Percentiles rank a stretch among this genome's conserved stretches.
Evolutionary conservation across 2,329 filamentous ascomycete species (phyloP).

Genomic region (Claviceps digitariae): DNA sequence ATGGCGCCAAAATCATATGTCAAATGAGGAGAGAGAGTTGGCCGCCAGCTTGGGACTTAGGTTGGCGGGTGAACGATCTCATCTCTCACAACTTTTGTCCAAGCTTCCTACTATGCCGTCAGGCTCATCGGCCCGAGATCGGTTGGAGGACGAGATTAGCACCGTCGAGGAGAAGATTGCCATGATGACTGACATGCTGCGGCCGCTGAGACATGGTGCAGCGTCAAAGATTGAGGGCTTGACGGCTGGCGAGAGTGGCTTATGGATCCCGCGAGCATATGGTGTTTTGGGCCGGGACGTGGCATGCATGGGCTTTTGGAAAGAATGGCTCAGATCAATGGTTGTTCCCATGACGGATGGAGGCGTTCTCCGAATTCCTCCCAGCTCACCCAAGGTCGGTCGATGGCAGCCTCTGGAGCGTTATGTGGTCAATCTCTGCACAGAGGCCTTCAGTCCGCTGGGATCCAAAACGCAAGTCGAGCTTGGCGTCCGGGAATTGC

Average conservation of each 20-base stretch:
- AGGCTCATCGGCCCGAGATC: conserved; percentile 68
- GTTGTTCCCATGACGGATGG: conserved; percentile 95
- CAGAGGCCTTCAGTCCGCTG: conserved; percentile 82
- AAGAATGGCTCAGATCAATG: conserved; percentile 91
- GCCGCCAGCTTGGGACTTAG: conserved; percentile 84
- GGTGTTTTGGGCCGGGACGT: conserved; percentile 79
- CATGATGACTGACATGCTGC: conserved; percentile 89
- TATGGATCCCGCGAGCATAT: conserved; percentile 91
- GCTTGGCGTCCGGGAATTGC: conserved; percentile 74
- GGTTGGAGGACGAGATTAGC: conserved; percentile 86
- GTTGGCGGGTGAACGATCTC: conserved; percentile 73
- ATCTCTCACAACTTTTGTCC: conserved; percentile 76
- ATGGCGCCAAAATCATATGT: conserved; percentile 80
- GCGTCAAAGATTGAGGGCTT: conserved; percentile 95
- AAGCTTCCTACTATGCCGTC: conserved; percentile 69
- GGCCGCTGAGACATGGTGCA: conserved; percentile 83
- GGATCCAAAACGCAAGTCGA: conserved; percentile 95
- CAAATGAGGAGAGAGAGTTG: conserved; percentile 76
- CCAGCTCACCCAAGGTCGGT: conserved; percentile 80
- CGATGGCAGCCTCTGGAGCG: conserved; percentile 94
- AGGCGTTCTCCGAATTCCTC: conserved; percentile 64
- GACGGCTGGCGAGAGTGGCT: conserved; percentile 85
- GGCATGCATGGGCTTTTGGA: conserved; percentile 84
- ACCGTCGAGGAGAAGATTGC: conserved; percentile 93
- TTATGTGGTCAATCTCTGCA: conserved; percentile 94